Percentiles rank a stretch among this genome's conserved stretches.
These are phyloP conservation scores for Penicillium odoratum DNA, from an alignment of 495 filamentous ascomycete genomes.

Conservation along the genomic window DNA sequence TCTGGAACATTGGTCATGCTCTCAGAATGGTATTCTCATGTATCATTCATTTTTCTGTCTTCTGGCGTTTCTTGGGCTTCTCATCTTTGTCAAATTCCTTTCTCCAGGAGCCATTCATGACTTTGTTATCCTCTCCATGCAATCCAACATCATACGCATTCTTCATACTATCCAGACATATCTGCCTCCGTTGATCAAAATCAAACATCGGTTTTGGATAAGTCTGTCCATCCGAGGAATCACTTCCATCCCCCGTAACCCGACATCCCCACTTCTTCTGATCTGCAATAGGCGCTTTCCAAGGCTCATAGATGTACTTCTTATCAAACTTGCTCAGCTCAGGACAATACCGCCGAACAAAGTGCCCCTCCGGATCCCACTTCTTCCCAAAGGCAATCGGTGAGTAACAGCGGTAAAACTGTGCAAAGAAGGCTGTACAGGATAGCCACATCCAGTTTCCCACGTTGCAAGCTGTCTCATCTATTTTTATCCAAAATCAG, in stretches of 20 bases:
- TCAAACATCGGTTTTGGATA: conserved; percentile 77
- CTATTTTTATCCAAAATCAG: conserved; percentile 13
- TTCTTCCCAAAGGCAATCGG: conserved; percentile 68
- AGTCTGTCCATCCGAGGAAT: conserved; percentile 31
- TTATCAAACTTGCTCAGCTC: conserved; percentile 58
- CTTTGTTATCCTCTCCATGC: conserved; percentile 57
- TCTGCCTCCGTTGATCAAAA: conserved; percentile 55
- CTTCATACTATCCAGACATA: conserved; percentile 65
- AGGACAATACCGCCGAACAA: conserved; percentile 61
- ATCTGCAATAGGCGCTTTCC: conserved; percentile 62
- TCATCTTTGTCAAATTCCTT: conserved; percentile 45
- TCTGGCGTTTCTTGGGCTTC: conserved; percentile 24
- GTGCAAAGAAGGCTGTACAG: conserved; percentile 66
- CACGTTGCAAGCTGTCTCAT: conserved; percentile 66
- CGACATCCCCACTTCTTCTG: conserved; percentile 59
- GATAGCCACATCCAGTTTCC: conserved; percentile 79
- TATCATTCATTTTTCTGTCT: conserved; percentile 11
- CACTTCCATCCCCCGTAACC: conserved; percentile 52
- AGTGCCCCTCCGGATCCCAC: conserved; percentile 61
- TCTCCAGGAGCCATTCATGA: conserved; percentile 63
- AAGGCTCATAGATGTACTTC: conserved; percentile 75
- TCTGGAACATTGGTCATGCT: background rate
- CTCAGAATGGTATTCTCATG: background rate
- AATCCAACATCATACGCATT: conserved; percentile 61
- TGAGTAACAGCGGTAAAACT: conserved; percentile 66